These are phyloP conservation scores for Penicillium canariense DNA, from an alignment of 495 filamentous ascomycete genomes.

Conservation along the genomic window DNA sequence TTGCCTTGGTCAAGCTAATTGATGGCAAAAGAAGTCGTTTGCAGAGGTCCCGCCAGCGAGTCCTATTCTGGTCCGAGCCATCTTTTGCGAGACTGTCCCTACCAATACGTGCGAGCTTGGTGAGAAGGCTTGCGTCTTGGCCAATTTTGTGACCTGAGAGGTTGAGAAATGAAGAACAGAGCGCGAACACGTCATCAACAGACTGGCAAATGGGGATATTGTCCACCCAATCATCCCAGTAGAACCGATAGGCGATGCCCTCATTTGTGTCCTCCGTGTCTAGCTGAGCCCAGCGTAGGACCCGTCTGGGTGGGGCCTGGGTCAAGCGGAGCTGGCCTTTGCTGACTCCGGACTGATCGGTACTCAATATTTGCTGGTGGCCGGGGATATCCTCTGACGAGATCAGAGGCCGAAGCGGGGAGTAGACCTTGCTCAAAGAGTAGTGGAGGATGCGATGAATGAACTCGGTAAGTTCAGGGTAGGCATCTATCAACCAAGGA, in stretches of 20 bases:
- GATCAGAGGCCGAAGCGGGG: slow-evolving; percentile 47
- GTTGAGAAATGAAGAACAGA: slow-evolving; percentile 83
- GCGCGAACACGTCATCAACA: slow-evolving; percentile 83
- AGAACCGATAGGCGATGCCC: slow-evolving; percentile 78
- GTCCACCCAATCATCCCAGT: slow-evolving; percentile 97
- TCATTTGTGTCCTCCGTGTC: slow-evolving; percentile 72
- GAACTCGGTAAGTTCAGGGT: slow-evolving; percentile 72
- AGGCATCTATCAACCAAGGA: slow-evolving; percentile 82
- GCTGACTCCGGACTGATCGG: slow-evolving; percentile 59
- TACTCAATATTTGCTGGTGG: slow-evolving; percentile 50
- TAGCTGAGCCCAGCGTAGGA: slow-evolving; percentile 72
- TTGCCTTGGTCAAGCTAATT: slow-evolving; percentile 76
- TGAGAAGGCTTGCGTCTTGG: slow-evolving; percentile 71
- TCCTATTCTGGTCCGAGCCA: slow-evolving; percentile 60
- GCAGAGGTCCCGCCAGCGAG: slow-evolving; percentile 76
- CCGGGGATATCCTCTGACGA: slow-evolving; percentile 39
- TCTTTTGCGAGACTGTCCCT: slow-evolving; percentile 69
- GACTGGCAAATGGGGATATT: slow-evolving; percentile 87
- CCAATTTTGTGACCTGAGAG: slow-evolving; percentile 85
- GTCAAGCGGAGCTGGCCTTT: slow-evolving; percentile 64
- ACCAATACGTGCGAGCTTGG: slow-evolving; percentile 80
- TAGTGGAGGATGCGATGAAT: slow-evolving; percentile 83
- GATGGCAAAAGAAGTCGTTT: slow-evolving; percentile 80
- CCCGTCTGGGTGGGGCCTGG: slow-evolving; percentile 56
- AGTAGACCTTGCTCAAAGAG: slow-evolving; percentile 68